Base-by-base conservation (phyloP, 2,329 filamentous ascomycete genomes). In the Paecilomyces sp. region DNA sequence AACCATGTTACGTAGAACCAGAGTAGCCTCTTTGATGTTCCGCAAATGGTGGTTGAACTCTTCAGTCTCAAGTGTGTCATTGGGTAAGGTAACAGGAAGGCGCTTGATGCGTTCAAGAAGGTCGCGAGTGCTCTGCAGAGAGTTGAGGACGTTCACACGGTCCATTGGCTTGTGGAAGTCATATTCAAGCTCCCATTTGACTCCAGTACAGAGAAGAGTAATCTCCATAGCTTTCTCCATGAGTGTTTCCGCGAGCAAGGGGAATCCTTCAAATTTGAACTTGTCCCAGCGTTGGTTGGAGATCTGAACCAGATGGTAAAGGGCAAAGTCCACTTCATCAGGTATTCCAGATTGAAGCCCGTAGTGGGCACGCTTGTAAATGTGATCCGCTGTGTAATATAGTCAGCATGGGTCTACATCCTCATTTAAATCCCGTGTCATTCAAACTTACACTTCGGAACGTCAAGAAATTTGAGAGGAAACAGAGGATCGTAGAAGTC, bases 1-100 rank as follows among this genome's bases (percentile, higher is more conserved):
- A n/a, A 92, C 88, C 92, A 99, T 97, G 73, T 99, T 99, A 57
- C 94, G 86, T 52, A 97, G 81, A 18, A 96, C 92, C 54, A 97
- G 79, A 22, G 89, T 87, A 1, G 94, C 92, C 74, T 97, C 92
- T 25, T 89, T 93, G 62, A 96, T 83, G 64, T 91, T 85, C 12
- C 89, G 84, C 61, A 97, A 80, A 51, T 83, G 80, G 63, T 92
- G 87, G 13, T 85, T 82, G 65, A 89, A 90, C 5, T 87, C 82
- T 31, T 85, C 85, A 0, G 91, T 85, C 63, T 92, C 85, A 28
- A 97, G 80, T 36, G 81, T 81, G 67, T 91, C 87, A 2, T 86
- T 80, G 15, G 88, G 78, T 24, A 86, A 71, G 62, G 81, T 84
- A 47, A 82, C 80, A 3, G 79, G 79, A 28, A 94, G 82, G 56